Evolutionary conservation across 495 filamentous ascomycete genomes (phyloP), one percentile per base, ranked within the genome.

Genomic region (Amphirosellinia nigrospora): DNA sequence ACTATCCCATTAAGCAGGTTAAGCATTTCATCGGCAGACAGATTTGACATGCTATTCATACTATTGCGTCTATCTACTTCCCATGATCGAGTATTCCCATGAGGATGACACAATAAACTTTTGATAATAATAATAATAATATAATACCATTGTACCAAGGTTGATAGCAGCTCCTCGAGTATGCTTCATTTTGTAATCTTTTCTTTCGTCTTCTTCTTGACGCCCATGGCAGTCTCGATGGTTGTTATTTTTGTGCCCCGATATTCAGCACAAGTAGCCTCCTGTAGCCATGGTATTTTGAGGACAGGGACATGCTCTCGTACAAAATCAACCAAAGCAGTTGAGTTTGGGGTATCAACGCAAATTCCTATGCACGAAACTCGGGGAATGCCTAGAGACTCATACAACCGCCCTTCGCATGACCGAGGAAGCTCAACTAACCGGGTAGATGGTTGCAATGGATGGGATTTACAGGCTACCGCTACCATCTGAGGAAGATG

Each of bases 401-500:
- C 74, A 39, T 79, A 82, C 26, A 92, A 71, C 19, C 82, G 79
- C 26, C 82, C 78, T 71, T 88, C 88, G 36, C 83, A 83, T 5
- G 81, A 75, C 69, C 83, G 83, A 15, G 85, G 83, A 46, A 92
- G 82, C 3, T 86, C 80, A 28, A 91, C 82, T 15, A 92, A 79
- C 59, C 85, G 81, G 13, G 82, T 86, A 45, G 85, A 69, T 10
- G 80, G 76, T 16, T 74, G 72, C 0, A 66, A 36, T 4, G 80
- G 75, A 63, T 78, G 71, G 8, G 81, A 77, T n/a, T 79, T 79
- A 3, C 86, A 86, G 34, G 86, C 87, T 23, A 84, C 79, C 28
- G 80, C 79, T 9, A 85, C 79, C 73, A 90, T 85, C 59, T 86
- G 82, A 30, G 89, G 89, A 48, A 92, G 82, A 72, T 92, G 89